phyloP scores from a whole-genome alignment of 2,329 filamentous ascomycete species.

The Arthrobotrys megalospora region DNA sequence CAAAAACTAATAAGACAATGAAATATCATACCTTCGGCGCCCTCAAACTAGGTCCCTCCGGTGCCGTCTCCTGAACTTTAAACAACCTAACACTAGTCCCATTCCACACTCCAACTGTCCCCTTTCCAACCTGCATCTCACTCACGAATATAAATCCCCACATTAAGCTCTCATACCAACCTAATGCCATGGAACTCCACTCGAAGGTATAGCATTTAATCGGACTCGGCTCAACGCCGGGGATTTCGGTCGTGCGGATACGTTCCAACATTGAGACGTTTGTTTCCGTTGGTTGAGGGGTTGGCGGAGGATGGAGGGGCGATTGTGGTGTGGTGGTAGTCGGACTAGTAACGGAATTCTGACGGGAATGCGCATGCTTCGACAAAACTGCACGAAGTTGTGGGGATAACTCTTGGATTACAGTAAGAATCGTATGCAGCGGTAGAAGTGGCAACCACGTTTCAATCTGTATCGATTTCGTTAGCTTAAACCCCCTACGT shows the following conservation, averaged over 20 bases:
- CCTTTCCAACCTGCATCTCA: conserved; percentile 89
- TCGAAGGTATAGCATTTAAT: conserved; percentile 90
- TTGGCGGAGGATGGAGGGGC: conserved; percentile 66
- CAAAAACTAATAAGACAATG: conserved; percentile 72
- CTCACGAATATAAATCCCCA: conserved; percentile 94
- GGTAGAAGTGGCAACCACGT: conserved; percentile 93
- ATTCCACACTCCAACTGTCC: conserved; percentile 94
- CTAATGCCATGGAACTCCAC: conserved; percentile 89
- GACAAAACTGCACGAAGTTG: conserved; percentile 73
- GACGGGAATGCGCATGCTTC: conserved; percentile 68
- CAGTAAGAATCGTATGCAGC: conserved; percentile 84
- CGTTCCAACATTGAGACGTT: conserved; percentile 70
- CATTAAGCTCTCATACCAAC: conserved; percentile 95
- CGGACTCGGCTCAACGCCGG: conserved; percentile 80
- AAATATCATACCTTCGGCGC: conserved; percentile 76
- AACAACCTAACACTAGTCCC: conserved; percentile 90
- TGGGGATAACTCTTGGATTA: conserved; percentile 78
- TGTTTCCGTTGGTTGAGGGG: conserved; percentile 64
- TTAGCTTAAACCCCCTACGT: not conserved
- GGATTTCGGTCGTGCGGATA: conserved; percentile 76
- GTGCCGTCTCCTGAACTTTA: conserved; percentile 85
- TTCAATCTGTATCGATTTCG: conserved; percentile 75
- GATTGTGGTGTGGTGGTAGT: conserved; percentile 69
- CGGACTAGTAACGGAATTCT: conserved; percentile 46
- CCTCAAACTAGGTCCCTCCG: conserved; percentile 83